These are phyloP conservation scores for Chytriomyces hyalinus DNA, from an alignment of 192 early-diverging fungal species.

Conservation along the genomic window DNA sequence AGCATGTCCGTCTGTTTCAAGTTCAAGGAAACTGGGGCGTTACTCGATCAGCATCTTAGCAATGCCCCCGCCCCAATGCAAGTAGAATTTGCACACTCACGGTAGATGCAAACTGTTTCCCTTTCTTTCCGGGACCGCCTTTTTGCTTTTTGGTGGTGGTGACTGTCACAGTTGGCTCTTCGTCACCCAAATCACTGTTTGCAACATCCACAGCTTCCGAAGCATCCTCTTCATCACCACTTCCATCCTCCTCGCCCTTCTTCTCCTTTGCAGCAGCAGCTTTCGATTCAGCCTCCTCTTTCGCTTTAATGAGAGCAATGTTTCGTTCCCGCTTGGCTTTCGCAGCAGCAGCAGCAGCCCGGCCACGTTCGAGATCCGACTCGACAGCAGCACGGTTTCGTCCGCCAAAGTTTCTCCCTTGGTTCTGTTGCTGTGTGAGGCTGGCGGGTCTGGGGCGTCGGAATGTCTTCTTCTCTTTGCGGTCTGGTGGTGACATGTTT, in stretches of 20 bases:
- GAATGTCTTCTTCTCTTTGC: background rate
- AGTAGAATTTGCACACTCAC: background rate
- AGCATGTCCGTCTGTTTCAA: constrained; percentile 25
- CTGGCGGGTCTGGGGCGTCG: background rate
- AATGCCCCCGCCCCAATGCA: background rate
- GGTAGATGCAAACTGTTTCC: constrained; percentile 26
- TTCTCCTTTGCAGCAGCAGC: background rate
- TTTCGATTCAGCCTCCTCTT: background rate
- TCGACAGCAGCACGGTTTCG: constrained; percentile 9
- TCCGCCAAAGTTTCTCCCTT: constrained; percentile 21
- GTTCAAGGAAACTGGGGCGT: background rate
- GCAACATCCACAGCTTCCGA: background rate
- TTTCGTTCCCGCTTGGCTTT: constrained; percentile 15
- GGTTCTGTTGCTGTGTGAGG: background rate
- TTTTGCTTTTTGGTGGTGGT: background rate
- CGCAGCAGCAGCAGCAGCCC: constrained; percentile 5
- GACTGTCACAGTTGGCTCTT: background rate
- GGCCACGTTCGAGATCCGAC: constrained; percentile 19
- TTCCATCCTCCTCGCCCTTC: background rate
- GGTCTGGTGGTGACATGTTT: background rate
- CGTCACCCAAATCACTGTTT: background rate
- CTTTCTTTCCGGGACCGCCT: constrained; percentile 30
- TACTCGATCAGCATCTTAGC: too few relatives aligned
- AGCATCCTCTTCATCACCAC: background rate
- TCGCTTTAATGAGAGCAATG: background rate